Percentiles rank a stretch among this genome's conserved stretches.
phyloP scores from a whole-genome alignment of 2,329 filamentous ascomycete genomes.

The Exophiala phaeomuriformis region DNA sequence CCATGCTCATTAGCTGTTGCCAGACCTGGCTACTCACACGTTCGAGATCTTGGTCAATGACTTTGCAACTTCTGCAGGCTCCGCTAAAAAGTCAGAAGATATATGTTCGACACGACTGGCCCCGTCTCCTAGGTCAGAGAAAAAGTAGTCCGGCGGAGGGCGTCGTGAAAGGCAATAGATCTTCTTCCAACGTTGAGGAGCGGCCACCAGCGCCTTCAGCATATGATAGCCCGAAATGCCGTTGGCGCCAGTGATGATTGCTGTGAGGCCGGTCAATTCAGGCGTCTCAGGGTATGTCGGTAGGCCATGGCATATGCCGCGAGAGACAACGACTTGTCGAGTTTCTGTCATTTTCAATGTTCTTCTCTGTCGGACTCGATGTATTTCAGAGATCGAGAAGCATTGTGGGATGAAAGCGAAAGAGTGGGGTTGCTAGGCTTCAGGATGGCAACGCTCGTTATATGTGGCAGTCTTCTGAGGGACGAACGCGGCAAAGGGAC shows the following conservation, averaged over 20 bases:
- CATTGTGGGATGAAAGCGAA: too few species aligned
- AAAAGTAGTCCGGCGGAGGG: conserved; percentile 32
- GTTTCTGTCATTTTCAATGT: too few species aligned
- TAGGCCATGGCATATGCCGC: conserved; percentile 45
- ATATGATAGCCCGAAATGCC: conserved; percentile 48
- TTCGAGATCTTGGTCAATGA: conserved; percentile 25
- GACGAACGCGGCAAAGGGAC: too few species aligned
- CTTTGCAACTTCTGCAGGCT: conserved; percentile 27
- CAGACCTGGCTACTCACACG: conserved; percentile 8
- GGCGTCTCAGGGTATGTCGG: conserved; percentile 37
- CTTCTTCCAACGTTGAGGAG: conserved; percentile 42
- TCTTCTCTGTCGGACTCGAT: too few species aligned
- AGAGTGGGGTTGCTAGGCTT: too few species aligned
- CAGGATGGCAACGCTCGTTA: too few species aligned
- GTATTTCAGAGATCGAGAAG: too few species aligned
- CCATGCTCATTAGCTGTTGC: too few species aligned
- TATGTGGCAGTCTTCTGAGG: too few species aligned
- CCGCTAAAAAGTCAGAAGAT: conserved; percentile 31
- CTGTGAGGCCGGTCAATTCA: conserved; percentile 39
- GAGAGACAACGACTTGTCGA: conserved; percentile 2
- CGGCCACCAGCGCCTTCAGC: conserved; percentile 41
- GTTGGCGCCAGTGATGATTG: conserved; percentile 48
- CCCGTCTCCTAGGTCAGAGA: conserved; percentile 30
- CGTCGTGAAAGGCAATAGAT: conserved; percentile 44
- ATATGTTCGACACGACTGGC: conserved; percentile 38